phyloP scores from a whole-genome alignment of 2,329 filamentous ascomycete genomes.

The Xenosphaeropsis pyriputrescens region DNA sequence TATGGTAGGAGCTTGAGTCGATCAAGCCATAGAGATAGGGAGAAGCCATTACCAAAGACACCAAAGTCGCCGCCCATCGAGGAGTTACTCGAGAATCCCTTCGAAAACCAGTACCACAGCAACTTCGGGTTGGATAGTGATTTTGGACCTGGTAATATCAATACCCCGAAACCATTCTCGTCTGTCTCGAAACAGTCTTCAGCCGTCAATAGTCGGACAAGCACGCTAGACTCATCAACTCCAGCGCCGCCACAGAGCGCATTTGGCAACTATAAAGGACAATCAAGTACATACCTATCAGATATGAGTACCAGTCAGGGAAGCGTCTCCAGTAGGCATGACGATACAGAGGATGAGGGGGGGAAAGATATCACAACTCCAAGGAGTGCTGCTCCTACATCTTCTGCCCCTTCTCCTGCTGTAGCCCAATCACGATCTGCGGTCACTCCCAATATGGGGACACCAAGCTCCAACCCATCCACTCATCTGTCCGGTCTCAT shows the following conservation, averaged over 20 bases:
- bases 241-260: constrained; percentile 8
- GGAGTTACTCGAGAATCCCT: too few species aligned
- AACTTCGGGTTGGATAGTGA: constrained; percentile 4
- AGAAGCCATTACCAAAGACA: constrained; percentile 17
- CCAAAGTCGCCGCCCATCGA: constrained; percentile 9
- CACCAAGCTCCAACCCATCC: constrained; percentile 28
- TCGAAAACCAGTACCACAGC: too few species aligned
- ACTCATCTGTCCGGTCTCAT: constrained; percentile 49
- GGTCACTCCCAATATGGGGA: constrained; percentile 23
- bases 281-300: constrained; percentile 6
- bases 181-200: constrained; percentile 10
- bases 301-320: constrained; percentile 26
- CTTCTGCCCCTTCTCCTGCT: constrained; percentile 41
- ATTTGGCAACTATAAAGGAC: constrained; percentile 8
- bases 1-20: constrained; percentile 10
- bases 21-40: constrained; percentile 3
- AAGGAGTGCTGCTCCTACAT: constrained; percentile 36
- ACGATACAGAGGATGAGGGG: constrained; percentile 24
- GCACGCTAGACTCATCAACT: constrained; percentile 17
- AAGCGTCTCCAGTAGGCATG: constrained; percentile 23
- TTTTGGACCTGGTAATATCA: constrained; percentile 8
- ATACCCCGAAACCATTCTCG: constrained; percentile 10
- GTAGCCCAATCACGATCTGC: constrained; percentile 24
- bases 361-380: constrained; percentile 31
- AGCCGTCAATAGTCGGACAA: constrained; percentile 13